A percentile compares a stretch with the other conserved stretches of the same genome.
Conservation (phyloP, 306 rosid genomes). For the Herpetospermum pedunculosum region DNA sequence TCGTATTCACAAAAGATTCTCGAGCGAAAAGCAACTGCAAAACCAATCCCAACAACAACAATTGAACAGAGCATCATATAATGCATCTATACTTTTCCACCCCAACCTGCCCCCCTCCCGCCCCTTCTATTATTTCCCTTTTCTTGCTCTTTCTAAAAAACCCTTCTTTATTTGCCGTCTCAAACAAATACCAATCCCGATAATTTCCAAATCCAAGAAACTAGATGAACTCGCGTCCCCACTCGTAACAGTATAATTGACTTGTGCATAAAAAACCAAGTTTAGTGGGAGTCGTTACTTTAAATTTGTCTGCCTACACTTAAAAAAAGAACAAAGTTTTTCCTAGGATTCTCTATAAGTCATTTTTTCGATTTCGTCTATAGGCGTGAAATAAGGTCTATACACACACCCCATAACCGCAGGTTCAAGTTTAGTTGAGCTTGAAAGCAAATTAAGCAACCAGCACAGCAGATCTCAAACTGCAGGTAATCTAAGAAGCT, state of each 20-base stretch:
- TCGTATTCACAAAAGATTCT: constrained; percentile 58
- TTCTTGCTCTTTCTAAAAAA: background rate
- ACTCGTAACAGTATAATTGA: background rate
- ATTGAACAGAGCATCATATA: no score
- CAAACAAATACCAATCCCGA: background rate
- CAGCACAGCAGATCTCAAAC: background rate
- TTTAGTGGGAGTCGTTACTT: background rate
- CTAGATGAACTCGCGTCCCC: background rate
- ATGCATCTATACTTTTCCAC: no score
- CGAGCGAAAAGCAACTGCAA: constrained; percentile 29
- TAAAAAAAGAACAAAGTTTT: background rate
- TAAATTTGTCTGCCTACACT: no score
- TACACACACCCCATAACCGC: background rate
- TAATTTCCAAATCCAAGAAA: background rate
- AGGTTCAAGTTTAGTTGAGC: background rate
- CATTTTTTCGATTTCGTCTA: no score
- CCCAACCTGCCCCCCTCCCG: no score
- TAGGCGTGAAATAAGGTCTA: no score
- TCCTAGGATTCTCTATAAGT: background rate
- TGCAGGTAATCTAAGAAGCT: background rate
- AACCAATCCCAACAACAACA: background rate
- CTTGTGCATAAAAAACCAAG: background rate
- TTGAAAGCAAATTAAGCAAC: constrained; percentile 1
- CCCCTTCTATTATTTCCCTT: background rate
- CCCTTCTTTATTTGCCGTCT: background rate